A percentile compares a stretch with the other conserved stretches of the same genome.
Conservation (phyloP, 2,329 filamentous ascomycete species). For the Bimuria novae-zelandiae region DNA sequence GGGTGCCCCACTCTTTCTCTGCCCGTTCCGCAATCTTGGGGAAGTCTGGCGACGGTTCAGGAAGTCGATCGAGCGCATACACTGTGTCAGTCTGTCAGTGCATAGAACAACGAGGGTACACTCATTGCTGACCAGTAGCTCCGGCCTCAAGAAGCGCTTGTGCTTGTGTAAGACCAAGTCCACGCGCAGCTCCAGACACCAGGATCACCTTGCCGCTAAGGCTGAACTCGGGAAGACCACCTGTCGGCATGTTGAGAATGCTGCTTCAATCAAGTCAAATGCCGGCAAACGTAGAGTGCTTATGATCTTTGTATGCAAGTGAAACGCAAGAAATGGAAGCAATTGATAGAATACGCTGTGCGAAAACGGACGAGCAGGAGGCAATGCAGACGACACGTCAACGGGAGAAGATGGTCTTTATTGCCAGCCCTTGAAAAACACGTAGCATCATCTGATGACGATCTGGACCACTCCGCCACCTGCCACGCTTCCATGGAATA, state of each 20-base stretch:
- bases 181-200: slow-evolving; percentile 72
- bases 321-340: not conserved
- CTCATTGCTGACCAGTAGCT: slow-evolving; percentile 60
- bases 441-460: slow-evolving; percentile 8
- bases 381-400: too few relatives aligned
- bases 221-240: slow-evolving; percentile 71
- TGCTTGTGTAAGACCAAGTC: slow-evolving; percentile 73
- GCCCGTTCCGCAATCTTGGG: slow-evolving; percentile 67
- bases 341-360: not conserved
- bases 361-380: not conserved
- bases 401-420: too few relatives aligned
- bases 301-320: not conserved
- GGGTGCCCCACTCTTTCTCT: slow-evolving; percentile 66
- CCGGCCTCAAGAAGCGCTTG: slow-evolving; percentile 77
- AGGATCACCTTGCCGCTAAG: slow-evolving; percentile 72
- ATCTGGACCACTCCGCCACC: slow-evolving; percentile 4
- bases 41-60: slow-evolving; percentile 65
- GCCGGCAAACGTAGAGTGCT: too few relatives aligned
- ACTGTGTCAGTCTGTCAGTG: slow-evolving; percentile 44
- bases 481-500: slow-evolving; percentile 5
- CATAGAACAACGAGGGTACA: not conserved
- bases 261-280: too few relatives aligned
- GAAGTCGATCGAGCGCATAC: slow-evolving; percentile 68
- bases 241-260: slow-evolving; percentile 7
- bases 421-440: not conserved